Percentiles rank a stretch among this genome's conserved stretches.
These are phyloP conservation scores for Candida michaelii DNA, from an alignment of 805 yeast genomes.

Conservation along the genomic window DNA sequence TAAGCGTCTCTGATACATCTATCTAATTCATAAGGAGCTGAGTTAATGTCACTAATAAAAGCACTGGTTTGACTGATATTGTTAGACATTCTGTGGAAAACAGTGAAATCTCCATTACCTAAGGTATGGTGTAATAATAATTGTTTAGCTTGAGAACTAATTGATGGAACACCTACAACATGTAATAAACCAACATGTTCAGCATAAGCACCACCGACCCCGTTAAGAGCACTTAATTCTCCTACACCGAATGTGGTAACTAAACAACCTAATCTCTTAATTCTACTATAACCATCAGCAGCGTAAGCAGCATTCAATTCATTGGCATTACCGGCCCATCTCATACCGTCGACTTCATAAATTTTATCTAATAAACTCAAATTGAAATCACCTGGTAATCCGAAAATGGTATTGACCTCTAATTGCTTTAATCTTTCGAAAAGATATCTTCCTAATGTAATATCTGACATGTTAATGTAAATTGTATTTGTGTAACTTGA, in stretches of 20 bases:
- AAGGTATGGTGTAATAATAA: slow-evolving; percentile 44
- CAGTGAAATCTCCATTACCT: slow-evolving; percentile 44
- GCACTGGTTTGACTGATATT: slow-evolving; percentile 38
- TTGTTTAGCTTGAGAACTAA: slow-evolving; percentile 40
- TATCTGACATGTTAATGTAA: slow-evolving; percentile 26
- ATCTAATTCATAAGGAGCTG: slow-evolving; percentile 40
- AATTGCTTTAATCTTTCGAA: slow-evolving; percentile 42
- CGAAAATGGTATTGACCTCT: slow-evolving; percentile 36
- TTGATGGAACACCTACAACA: slow-evolving; percentile 41
- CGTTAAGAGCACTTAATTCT: slow-evolving; percentile 39
- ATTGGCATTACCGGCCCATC: slow-evolving; percentile 47
- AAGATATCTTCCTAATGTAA: slow-evolving; percentile 39
- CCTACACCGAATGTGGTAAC: slow-evolving; percentile 45
- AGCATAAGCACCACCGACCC: slow-evolving; percentile 42
- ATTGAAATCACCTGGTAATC: slow-evolving; percentile 44
- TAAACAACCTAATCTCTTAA: slow-evolving; percentile 36
- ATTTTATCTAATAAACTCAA: slow-evolving; percentile 38
- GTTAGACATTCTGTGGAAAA: slow-evolving; percentile 41
- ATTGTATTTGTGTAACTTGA: background rate
- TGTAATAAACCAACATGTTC: slow-evolving; percentile 42
- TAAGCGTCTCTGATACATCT: slow-evolving; percentile 40
- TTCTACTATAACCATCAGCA: slow-evolving; percentile 43
- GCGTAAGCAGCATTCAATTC: slow-evolving; percentile 45
- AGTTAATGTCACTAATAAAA: slow-evolving; percentile 32
- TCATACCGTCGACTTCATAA: slow-evolving; percentile 38